Conservation (phyloP, 2,329 filamentous ascomycete species). For the Cladosporium sp. region DNA sequence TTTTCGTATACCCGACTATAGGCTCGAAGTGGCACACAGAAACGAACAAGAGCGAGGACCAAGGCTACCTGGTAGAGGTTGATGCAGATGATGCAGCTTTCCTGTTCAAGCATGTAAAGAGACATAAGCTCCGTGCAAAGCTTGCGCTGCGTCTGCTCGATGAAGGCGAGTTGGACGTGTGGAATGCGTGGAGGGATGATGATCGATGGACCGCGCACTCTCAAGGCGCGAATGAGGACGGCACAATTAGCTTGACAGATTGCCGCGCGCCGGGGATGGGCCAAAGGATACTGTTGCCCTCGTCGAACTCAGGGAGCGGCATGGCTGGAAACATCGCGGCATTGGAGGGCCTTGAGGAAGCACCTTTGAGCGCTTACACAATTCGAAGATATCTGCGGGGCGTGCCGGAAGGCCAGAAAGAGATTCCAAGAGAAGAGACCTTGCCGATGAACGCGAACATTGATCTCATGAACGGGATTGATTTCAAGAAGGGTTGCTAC, state of each 20-base stretch:
- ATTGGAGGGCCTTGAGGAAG: slow-evolving; percentile 39
- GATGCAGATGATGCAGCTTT: slow-evolving; percentile 62
- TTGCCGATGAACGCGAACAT: slow-evolving; percentile 87
- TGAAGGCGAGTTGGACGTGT: slow-evolving; percentile 62
- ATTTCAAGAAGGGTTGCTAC: slow-evolving; percentile 96
- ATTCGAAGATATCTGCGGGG: slow-evolving; percentile 75
- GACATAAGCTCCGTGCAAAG: slow-evolving; percentile 82
- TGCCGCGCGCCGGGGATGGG: slow-evolving; percentile 34
- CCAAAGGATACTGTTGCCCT: slow-evolving; percentile 27
- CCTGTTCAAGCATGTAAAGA: slow-evolving; percentile 69
- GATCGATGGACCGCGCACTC: slow-evolving; percentile 32
- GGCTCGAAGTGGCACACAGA: slow-evolving; percentile 29
- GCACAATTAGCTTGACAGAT: slow-evolving; percentile 38
- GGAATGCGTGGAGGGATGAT: slow-evolving; percentile 67
- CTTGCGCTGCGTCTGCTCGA: slow-evolving; percentile 65
- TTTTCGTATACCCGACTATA: slow-evolving; percentile 74
- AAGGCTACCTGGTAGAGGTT: slow-evolving; percentile 74
- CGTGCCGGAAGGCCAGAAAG: slow-evolving; percentile 77
- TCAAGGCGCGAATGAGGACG: slow-evolving; percentile 16
- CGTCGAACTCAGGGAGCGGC: slow-evolving; percentile 22
- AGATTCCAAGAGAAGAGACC: slow-evolving; percentile 67
- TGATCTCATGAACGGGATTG: slow-evolving; percentile 78
- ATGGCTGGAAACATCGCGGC: slow-evolving; percentile 13
- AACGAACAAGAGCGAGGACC: slow-evolving; percentile 30
- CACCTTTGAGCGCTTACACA: slow-evolving; percentile 54